phyloP scores from a whole-genome alignment of 768 basidiomycete species.

The Gloeophyllum trabeum region DNA sequence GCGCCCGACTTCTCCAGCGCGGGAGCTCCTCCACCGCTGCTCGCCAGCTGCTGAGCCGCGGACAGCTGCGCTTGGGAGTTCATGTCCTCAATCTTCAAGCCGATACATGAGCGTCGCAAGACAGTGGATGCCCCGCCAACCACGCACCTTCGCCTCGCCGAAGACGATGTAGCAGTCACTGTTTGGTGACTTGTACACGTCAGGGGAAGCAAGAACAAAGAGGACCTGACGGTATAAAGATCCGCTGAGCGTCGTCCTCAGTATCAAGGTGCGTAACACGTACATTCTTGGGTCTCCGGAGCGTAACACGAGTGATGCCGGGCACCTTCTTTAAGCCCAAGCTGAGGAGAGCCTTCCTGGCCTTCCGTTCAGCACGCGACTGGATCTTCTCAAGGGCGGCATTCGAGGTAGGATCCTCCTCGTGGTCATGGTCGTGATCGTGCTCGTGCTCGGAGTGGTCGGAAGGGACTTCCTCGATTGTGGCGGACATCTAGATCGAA shows the following conservation, averaged over 20 bases:
- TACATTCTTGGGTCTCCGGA: conserved; percentile 91
- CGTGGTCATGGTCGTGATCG: conserved; percentile 39
- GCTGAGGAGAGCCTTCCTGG: conserved; percentile 83
- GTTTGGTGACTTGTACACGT: conserved; percentile 96
- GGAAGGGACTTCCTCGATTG: conserved; percentile 75
- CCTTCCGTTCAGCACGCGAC: conserved; percentile 90
- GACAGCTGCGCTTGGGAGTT: conserved; percentile 68
- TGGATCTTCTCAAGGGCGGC: conserved; percentile 89
- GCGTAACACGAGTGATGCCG: conserved; percentile 89
- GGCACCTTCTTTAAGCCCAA: conserved; percentile 90
- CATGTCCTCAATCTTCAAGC: conserved; percentile 71
- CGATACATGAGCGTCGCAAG: background rate
- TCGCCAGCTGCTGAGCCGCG: conserved; percentile 70
- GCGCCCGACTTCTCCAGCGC: conserved; percentile 39
- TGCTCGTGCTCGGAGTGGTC: conserved; percentile 68
- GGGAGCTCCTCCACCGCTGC: conserved; percentile 31
- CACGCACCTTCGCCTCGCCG: conserved; percentile 82
- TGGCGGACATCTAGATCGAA: conserved; percentile 80
- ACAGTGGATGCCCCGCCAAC: background rate
- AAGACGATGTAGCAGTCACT: conserved; percentile 99
- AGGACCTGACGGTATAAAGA: too few species aligned
- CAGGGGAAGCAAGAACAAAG: conserved; percentile 86
- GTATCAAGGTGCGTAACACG: conserved; percentile 14
- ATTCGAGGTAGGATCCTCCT: conserved; percentile 77
- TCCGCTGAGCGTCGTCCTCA: background rate